phyloP scores from a whole-genome alignment of 1,284 basidiomycete genomes.

The Trametes pubescens region DNA sequence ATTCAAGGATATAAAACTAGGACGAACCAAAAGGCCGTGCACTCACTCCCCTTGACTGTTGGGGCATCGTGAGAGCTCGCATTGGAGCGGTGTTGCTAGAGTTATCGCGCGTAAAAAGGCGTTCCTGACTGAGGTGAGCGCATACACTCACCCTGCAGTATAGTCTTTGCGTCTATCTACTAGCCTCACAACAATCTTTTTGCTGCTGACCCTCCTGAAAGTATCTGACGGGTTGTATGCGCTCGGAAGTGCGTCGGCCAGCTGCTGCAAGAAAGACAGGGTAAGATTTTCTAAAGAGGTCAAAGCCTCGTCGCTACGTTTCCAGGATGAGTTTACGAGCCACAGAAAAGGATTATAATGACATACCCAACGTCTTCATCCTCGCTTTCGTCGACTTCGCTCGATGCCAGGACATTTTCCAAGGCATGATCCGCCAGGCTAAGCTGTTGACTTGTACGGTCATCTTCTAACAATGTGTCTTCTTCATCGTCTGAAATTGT shows the following conservation, averaged over 20 bases:
- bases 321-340: background rate
- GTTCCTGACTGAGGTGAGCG: slow-evolving; percentile 6
- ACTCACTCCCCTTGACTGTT: slow-evolving; percentile 54
- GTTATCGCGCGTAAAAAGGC: background rate
- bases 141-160: slow-evolving; percentile 37
- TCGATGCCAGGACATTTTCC: background rate
- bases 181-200: slow-evolving; percentile 40
- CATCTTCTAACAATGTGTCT: background rate
- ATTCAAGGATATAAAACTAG: background rate
- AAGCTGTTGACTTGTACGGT: background rate
- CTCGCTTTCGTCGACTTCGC: background rate
- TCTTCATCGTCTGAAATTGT: slow-evolving; percentile 19
- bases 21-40: slow-evolving; percentile 58
- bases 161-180: slow-evolving; percentile 41
- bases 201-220: slow-evolving; percentile 13
- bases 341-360: background rate
- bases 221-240: slow-evolving; percentile 20
- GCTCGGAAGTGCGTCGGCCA: slow-evolving; percentile 43
- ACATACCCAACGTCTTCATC: slow-evolving; percentile 19
- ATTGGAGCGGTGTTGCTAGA: slow-evolving; percentile 25
- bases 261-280: slow-evolving; percentile 61
- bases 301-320: slow-evolving; percentile 29
- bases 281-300: slow-evolving; percentile 60
- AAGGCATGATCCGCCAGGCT: background rate
- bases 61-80: slow-evolving; percentile 44